Evolutionary conservation across 345 rosid species (phyloP), one percentile per base, ranked within the genome.

Genomic region (Sapria himalayana): DNA sequence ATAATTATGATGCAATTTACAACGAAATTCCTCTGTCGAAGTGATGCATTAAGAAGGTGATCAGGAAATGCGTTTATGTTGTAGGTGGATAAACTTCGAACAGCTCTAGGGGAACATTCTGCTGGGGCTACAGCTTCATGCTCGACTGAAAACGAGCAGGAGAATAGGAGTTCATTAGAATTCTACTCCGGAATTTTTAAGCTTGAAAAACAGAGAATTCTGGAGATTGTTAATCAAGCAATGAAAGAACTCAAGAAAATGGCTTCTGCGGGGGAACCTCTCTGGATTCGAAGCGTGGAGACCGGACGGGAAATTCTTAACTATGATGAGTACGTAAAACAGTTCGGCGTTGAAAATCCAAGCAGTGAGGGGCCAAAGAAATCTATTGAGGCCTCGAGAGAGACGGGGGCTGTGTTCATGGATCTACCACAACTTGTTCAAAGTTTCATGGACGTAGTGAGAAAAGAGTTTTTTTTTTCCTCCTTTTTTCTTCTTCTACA

Each of bases 261-360:
- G 98, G 95, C 92, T 31, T 62, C 72, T 6, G 73, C 78, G 0
- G 62, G 57, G 0, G 74, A 74, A 15, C 95, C 98, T 2, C 66
- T 89, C 1, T 89, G 98, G 98, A 51, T 89, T 46, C 67, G 79
- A 25, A 84, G 98, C 52, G 59, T 89, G 2, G 98, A 89, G 71
- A 79, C 95, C 0, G 85, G 84, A 19, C 77, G 95, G 2, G 93
- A 89, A 46, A 89, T 89, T 37, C 95, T 84, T 15, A 89, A 89
- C 57, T 89, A 89, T 21, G 98, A 89, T 4, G 93, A 76, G 70
- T 89, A 84, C 36, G 45, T 67, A 31, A 89, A 77, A 56, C 81
- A 64, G 56, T 82, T 89, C 55, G 65, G 66, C 3, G 56, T 58
- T 9, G 76, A 80, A 15, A 61, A 51, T 58, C 45, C 59, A 14